Base-by-base conservation (phyloP, 164 flowering plant genomes). In the Akebia trifoliata region DNA sequence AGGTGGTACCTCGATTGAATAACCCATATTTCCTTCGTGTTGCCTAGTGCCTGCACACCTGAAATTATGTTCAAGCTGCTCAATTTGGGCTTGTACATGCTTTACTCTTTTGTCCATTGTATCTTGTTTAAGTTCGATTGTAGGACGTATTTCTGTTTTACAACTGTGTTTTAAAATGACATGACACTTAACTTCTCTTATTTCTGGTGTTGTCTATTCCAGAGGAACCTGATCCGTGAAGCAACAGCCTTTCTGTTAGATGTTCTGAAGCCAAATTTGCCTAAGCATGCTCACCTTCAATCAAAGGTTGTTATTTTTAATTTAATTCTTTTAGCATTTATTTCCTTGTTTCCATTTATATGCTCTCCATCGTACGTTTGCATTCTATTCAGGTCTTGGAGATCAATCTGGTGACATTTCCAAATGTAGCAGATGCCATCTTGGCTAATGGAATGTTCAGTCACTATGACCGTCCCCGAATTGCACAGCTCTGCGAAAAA, bases 371-470 rank as follows among this genome's bases (percentile, higher is more conserved):
- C 45, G 34, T 63, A 26, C 30, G 30, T 28, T 50, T 34, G 21
- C 36, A 39, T 14, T 39, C n/a, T 59, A 29, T 56, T 26, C 69
- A 94, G 99, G 99, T 94, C 21, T 70, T 94, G 76, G 99, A 94
- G 59, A 90, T 94, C 76, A 94, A 94, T 74, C 77, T 94, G 38
- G 97, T 94, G 20, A 88, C 99, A 4, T 94, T 86, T 70, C 97
- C 99, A 32, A 94, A 94, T 76, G 99, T 94, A 31, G 99, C 97
- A 40, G 99, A 94, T 80, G 99, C 99, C 28, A 90, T 94, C 50
- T 76, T 94, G 59, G 97, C 99, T 28, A 94, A 94, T 76, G 99
- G 99, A 32, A 94, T 94, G 99, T 94, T 94, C 63, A 86, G 90
- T 69, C 99, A 94, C 62, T 94, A 94, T 75, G 99, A 94, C 55